These are phyloP conservation scores for Penicillium fimorum DNA, from an alignment of 495 filamentous ascomycete species.

Conservation along the genomic window DNA sequence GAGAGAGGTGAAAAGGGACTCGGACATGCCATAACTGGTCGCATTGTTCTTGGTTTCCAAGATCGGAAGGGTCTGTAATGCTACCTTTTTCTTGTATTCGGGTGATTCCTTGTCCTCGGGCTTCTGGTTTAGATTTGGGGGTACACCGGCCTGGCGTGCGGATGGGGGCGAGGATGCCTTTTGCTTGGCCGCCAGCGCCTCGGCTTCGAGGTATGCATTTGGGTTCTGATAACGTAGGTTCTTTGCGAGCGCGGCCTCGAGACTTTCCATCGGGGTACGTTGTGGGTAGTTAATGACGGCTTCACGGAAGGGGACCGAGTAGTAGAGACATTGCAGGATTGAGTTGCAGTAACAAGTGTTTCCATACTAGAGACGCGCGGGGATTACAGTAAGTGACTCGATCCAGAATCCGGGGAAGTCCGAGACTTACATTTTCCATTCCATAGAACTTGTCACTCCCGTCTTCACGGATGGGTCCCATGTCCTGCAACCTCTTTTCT, in stretches of 20 bases:
- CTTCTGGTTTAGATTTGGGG: slow-evolving; percentile 61
- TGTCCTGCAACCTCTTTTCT: slow-evolving; percentile 77
- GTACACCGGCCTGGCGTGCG: slow-evolving; percentile 47
- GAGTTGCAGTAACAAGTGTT: slow-evolving; percentile 99
- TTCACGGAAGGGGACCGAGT: slow-evolving; percentile 92
- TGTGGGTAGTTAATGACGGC: slow-evolving; percentile 88
- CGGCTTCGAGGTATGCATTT: slow-evolving; percentile 40
- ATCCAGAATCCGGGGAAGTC: neutral
- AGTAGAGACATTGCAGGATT: slow-evolving; percentile 94
- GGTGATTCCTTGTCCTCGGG: slow-evolving; percentile 79
- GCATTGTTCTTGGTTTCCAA: slow-evolving; percentile 78
- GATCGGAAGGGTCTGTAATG: slow-evolving; percentile 80
- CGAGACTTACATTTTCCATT: slow-evolving; percentile 83
- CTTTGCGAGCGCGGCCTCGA: slow-evolving; percentile 47
- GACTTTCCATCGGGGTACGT: slow-evolving; percentile 55
- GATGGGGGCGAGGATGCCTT: slow-evolving; percentile 37
- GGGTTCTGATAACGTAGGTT: slow-evolving; percentile 48
- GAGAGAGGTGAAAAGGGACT: slow-evolving; percentile 88
- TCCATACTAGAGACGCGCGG: slow-evolving; percentile 65
- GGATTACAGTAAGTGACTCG: neutral
- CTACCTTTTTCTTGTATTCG: slow-evolving; percentile 95
- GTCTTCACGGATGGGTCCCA: slow-evolving; percentile 75
- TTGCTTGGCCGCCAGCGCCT: slow-evolving; percentile 45
- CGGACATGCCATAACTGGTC: slow-evolving; percentile 83
- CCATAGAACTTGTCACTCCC: slow-evolving; percentile 99